phyloP scores from a whole-genome alignment of 345 rosid genomes.

The Mallotus nudiflorus region DNA sequence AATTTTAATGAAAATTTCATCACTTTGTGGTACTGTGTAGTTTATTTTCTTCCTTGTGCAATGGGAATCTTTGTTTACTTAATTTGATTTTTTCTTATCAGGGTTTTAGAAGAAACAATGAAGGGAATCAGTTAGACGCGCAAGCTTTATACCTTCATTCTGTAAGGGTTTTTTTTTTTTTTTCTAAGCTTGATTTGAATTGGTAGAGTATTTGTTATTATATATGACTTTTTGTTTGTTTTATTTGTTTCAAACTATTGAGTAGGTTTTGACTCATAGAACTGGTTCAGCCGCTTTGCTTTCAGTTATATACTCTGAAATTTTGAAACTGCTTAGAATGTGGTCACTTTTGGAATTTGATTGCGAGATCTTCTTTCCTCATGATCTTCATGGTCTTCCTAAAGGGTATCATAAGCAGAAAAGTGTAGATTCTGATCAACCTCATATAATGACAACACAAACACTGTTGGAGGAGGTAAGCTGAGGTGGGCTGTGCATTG shows the following conservation, averaged over 20 bases:
- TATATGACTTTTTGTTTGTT: not conserved
- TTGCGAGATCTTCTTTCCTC: constrained; percentile 61
- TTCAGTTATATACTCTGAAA: constrained; percentile 54
- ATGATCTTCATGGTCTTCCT: constrained; percentile 51
- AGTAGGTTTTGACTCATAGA: constrained; percentile 63
- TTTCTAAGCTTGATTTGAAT: not conserved
- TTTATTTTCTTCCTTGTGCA: too few relatives aligned
- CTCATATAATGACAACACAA: constrained; percentile 52
- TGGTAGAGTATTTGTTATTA: not conserved
- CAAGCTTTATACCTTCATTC: constrained; percentile 60
- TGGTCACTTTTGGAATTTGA: constrained; percentile 61
- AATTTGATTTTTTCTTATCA: constrained; percentile 19
- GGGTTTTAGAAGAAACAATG: constrained; percentile 53
- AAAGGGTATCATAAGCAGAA: constrained; percentile 61
- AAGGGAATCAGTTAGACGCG: constrained; percentile 39
- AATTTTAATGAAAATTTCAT: too few relatives aligned
- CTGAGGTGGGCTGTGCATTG: not conserved
- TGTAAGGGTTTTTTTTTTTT: constrained; percentile 31
- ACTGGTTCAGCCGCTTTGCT: constrained; percentile 63
- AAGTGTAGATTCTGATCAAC: constrained; percentile 57
- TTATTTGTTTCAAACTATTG: constrained; percentile 21
- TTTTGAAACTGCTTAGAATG: constrained; percentile 59
- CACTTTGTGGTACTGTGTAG: too few relatives aligned
- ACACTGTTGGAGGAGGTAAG: constrained; percentile 45
- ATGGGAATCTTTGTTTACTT: constrained; percentile 5